Conservation (phyloP, 2,329 filamentous ascomycete species). For the Camillea tinctor region DNA sequence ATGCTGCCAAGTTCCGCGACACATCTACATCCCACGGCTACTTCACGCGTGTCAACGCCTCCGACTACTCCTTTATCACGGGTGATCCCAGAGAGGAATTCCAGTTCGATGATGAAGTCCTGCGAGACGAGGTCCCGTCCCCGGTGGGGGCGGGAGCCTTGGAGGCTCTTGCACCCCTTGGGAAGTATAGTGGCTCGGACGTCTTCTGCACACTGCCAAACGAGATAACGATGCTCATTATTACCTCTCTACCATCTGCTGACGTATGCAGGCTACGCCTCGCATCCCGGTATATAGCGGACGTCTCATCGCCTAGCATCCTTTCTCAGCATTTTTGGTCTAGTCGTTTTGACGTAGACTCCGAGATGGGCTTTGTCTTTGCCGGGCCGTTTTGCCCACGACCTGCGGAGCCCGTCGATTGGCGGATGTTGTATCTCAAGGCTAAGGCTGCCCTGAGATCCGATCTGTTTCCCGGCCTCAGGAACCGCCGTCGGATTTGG, state of each 20-base stretch:
- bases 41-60: conserved; percentile 7
- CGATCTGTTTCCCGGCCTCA: conserved; percentile 15
- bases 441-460: conserved; percentile 14
- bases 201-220: conserved; percentile 17
- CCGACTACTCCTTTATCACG: conserved; percentile 14
- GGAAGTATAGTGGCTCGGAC: conserved; percentile 8
- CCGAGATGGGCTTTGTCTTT: conserved; percentile 24
- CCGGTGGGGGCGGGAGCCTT: background rate
- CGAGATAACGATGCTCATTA: conserved; percentile 20
- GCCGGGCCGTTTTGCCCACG: conserved; percentile 9
- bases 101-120: conserved; percentile 9
- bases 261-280: conserved; percentile 17
- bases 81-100: conserved; percentile 17
- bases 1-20: conserved; percentile 8
- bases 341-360: conserved; percentile 16
- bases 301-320: conserved; percentile 7
- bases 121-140: conserved; percentile 2
- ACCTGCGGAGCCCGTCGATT: conserved; percentile 14
- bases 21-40: conserved; percentile 2
- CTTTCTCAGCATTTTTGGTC: conserved; percentile 22
- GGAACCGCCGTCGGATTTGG: conserved; percentile 21
- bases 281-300: conserved; percentile 17
- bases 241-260: conserved; percentile 12
- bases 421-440: conserved; percentile 20
- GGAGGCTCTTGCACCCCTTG: background rate